phyloP scores from a whole-genome alignment of 164 flowering plant genomes.

The Nelumbo lutea region DNA sequence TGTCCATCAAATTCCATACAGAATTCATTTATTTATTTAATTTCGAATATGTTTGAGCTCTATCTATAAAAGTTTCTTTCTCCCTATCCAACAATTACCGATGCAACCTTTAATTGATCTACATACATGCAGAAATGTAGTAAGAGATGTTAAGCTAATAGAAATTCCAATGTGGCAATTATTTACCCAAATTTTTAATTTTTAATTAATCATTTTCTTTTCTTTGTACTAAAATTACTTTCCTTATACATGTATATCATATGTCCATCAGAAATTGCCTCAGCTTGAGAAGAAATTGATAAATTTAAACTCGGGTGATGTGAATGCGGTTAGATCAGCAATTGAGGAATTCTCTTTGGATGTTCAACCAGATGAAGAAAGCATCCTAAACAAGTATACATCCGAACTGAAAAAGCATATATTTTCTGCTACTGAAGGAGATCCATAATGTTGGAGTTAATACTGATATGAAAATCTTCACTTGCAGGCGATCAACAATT shows the following conservation, averaged over 20 bases:
- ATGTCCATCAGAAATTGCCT: slow-evolving; percentile 54
- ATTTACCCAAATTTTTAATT: not conserved
- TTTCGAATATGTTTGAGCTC: too few relatives aligned
- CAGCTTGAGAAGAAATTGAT: slow-evolving; percentile 70
- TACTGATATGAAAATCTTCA: slow-evolving; percentile 7
- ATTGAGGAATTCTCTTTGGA: slow-evolving; percentile 67
- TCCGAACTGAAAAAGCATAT: slow-evolving; percentile 4
- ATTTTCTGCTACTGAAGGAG: not conserved
- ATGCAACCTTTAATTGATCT: too few relatives aligned
- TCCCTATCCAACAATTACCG: too few relatives aligned
- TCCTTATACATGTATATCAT: not conserved
- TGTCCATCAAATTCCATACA: too few relatives aligned
- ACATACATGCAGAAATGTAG: too few relatives aligned
- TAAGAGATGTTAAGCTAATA: not conserved
- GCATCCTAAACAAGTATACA: slow-evolving; percentile 67
- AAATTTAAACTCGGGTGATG: slow-evolving; percentile 62
- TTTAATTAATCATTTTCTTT: not conserved
- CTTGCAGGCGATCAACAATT: slow-evolving; percentile 58
- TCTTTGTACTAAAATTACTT: not conserved
- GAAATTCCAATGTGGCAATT: not conserved
- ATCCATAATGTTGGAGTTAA: not conserved
- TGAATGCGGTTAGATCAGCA: slow-evolving; percentile 46
- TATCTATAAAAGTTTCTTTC: too few relatives aligned
- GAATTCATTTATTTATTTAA: too few relatives aligned
- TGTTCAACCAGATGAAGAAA: slow-evolving; percentile 58